Evolutionary conservation across 1,284 basidiomycete genomes (phyloP), one percentile per base, ranked within the genome.

Genomic region (Macrocystidia cucumis): DNA sequence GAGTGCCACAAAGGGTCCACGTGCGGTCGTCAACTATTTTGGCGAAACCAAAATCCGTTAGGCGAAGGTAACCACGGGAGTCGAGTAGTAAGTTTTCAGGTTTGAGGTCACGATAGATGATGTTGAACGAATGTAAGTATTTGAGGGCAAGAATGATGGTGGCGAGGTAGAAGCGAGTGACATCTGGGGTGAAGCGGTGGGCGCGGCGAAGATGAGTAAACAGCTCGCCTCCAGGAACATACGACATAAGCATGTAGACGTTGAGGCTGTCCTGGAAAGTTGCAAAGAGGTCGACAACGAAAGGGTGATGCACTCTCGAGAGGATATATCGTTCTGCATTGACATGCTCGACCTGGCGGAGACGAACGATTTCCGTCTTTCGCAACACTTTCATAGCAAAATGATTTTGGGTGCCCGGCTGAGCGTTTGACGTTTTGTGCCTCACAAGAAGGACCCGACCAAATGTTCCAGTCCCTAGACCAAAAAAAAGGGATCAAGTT

Each of bases 191-290:
- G 64, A 99, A 99, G 30, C 90, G 82, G 58, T 92, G 86, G 20
- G 88, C 90, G 43, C 91, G 87, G 39, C 92, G 79, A 34, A 97
- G 72, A 48, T 95, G 82, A 25, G 89, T 92, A 60, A 98, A 98
- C 37, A 99, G 74, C 62, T 99, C 95, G 34, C 95, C 95, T 16
- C 95, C 95, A 1, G 95, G 91, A 29, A 98, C 86, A 57, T 96
- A 98, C 47, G 96, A 96, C 77, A 98, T 90, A 43, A 98, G 76
- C 93, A 99, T 97, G 68, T 97, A 99, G 26, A 98, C 75, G 62
- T 97, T 97, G 49, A 91, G 72, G 44, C 85, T 84, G 57, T 98
- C 93, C 55, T 92, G 90, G 62, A 97, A 98, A 1, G 93, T 97
- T 18, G 92, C 91, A 63, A 95, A 98, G 41, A 89, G 73, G 47